A percentile compares a stretch with the other conserved stretches of the same genome.
Evolutionary conservation across 352 stramenopile species (phyloP).

Genomic region (Elongisporangium prolatum): DNA sequence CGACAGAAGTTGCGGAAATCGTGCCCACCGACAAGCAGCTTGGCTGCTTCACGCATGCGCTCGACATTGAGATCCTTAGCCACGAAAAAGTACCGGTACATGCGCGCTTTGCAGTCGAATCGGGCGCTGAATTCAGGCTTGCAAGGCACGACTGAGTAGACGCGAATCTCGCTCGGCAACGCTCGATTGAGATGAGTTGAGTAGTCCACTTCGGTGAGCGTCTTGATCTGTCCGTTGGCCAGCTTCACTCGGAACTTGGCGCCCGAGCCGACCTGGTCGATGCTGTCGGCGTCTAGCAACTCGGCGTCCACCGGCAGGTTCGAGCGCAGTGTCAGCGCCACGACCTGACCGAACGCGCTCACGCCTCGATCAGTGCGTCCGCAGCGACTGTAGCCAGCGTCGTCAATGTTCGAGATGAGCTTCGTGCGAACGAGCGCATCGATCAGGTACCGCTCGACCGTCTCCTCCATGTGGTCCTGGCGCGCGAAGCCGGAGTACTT

Average conservation of each 20-base stretch:
- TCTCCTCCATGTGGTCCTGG: slow-evolving; percentile 89
- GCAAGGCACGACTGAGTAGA: slow-evolving; percentile 78
- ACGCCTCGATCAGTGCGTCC: slow-evolving; percentile 97
- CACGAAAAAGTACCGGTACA: slow-evolving; percentile 98
- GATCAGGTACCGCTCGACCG: slow-evolving; percentile 93
- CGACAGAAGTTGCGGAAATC: slow-evolving; percentile 99
- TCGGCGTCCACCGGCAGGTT: slow-evolving; percentile 62
- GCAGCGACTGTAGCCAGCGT: slow-evolving; percentile 92
- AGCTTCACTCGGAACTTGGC: slow-evolving; percentile 62
- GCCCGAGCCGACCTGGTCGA: slow-evolving; percentile 64
- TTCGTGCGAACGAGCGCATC: slow-evolving; percentile 90
- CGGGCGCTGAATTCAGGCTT: slow-evolving; percentile 90
- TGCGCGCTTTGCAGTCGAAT: slow-evolving; percentile 91
- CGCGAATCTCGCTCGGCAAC: slow-evolving; percentile 87
- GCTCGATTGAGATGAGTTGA: slow-evolving; percentile 94
- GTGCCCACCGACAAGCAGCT: slow-evolving; percentile 91
- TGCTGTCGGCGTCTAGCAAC: slow-evolving; percentile 52
- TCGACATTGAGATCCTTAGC: slow-evolving; percentile 59
- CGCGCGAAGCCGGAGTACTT: slow-evolving; percentile 87
- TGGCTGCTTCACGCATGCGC: slow-evolving; percentile 86
- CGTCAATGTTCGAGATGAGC: slow-evolving; percentile 84
- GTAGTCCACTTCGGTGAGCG: slow-evolving; percentile 93
- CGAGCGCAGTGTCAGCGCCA: slow-evolving; percentile 65
- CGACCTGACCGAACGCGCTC: slow-evolving; percentile 81
- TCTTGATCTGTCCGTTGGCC: slow-evolving; percentile 55